These are phyloP conservation scores for Phlegmacium glaucopus DNA, from an alignment of 768 basidiomycete species.

Conservation along the genomic window DNA sequence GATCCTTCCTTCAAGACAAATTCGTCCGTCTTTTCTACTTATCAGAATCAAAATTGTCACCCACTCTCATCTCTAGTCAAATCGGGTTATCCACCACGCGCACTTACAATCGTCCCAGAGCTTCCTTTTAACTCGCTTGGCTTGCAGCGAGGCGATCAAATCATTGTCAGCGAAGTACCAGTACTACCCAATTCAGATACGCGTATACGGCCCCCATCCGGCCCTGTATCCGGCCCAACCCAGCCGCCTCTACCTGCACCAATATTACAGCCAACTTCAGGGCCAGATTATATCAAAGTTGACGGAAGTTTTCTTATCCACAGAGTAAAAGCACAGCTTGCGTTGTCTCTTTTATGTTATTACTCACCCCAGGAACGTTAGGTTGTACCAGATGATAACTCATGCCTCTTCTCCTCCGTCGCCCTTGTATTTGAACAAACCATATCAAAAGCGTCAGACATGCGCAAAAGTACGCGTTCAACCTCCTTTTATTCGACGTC, in stretches of 20 bases:
- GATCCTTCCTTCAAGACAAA: slow-evolving; percentile 76
- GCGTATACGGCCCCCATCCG: slow-evolving; percentile 12
- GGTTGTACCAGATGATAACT: slow-evolving; percentile 97
- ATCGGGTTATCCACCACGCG: slow-evolving; percentile 80
- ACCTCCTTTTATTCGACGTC: background rate
- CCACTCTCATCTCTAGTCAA: slow-evolving; percentile 48
- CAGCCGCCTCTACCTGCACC: slow-evolving; percentile 6
- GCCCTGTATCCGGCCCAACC: slow-evolving; percentile 2
- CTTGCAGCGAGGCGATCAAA: slow-evolving; percentile 75
- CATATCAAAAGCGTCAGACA: slow-evolving; percentile 60
- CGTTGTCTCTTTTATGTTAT: background rate
- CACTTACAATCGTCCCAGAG: slow-evolving; percentile 69
- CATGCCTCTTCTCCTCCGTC: slow-evolving; percentile 87
- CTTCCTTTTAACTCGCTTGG: slow-evolving; percentile 76
- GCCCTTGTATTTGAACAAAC: slow-evolving; percentile 85
- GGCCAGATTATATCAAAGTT: slow-evolving; percentile 56
- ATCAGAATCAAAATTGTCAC: too few relatives aligned
- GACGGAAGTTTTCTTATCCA: slow-evolving; percentile 72
- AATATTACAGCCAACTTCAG: slow-evolving; percentile 22
- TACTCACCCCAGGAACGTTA: slow-evolving; percentile 20
- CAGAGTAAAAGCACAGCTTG: slow-evolving; percentile 41
- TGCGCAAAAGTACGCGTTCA: slow-evolving; percentile 65
- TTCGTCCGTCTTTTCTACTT: slow-evolving; percentile 51
- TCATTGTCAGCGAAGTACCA: slow-evolving; percentile 69
- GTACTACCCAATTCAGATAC: slow-evolving; percentile 20